Evolutionary conservation across 345 rosid genomes (phyloP).

Genomic region (Sisymbrium irio): DNA sequence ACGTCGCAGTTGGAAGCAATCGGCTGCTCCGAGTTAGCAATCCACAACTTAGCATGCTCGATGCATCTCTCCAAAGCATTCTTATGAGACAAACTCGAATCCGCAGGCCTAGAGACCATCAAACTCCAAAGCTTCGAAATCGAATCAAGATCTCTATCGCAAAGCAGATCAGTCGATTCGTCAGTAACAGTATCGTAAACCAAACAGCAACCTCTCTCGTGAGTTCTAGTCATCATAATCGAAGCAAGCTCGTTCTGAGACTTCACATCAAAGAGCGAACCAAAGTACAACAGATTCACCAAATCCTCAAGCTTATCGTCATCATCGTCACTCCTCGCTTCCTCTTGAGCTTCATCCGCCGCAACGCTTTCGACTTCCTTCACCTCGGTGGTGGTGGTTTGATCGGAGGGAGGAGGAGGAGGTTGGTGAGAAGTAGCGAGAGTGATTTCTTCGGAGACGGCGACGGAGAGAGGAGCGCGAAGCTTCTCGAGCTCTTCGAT

Average conservation of each 20-base stretch:
- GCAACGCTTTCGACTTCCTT: neutral
- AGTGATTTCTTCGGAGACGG: slow-evolving; percentile 69
- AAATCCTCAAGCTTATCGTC: slow-evolving; percentile 51
- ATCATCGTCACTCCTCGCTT: slow-evolving; percentile 10
- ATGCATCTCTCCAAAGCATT: slow-evolving; percentile 69
- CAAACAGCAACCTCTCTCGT: slow-evolving; percentile 90
- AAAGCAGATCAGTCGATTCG: slow-evolving; percentile 83
- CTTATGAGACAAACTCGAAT: slow-evolving; percentile 76
- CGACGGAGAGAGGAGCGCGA: slow-evolving; percentile 59
- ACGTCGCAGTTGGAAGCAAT: slow-evolving; percentile 50
- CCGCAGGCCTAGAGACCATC: slow-evolving; percentile 73
- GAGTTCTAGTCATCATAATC: slow-evolving; percentile 75
- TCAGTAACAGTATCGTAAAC: slow-evolving; percentile 88
- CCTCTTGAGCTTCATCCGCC: slow-evolving; percentile 10
- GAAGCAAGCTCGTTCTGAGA: slow-evolving; percentile 75
- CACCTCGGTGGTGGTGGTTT: slow-evolving; percentile 14
- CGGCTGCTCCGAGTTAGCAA: slow-evolving; percentile 58
- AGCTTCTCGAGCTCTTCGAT: slow-evolving; percentile 94
- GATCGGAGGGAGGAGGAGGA: slow-evolving; percentile 3
- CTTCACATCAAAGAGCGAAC: slow-evolving; percentile 77
- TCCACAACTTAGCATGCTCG: slow-evolving; percentile 78
- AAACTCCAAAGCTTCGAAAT: slow-evolving; percentile 61
- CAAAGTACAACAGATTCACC: slow-evolving; percentile 72
- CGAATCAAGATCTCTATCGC: slow-evolving; percentile 77
- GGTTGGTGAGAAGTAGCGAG: slow-evolving; percentile 36